Evolutionary conservation across 2,329 filamentous ascomycete species (phyloP).

Genomic region (Microcera coccophila): DNA sequence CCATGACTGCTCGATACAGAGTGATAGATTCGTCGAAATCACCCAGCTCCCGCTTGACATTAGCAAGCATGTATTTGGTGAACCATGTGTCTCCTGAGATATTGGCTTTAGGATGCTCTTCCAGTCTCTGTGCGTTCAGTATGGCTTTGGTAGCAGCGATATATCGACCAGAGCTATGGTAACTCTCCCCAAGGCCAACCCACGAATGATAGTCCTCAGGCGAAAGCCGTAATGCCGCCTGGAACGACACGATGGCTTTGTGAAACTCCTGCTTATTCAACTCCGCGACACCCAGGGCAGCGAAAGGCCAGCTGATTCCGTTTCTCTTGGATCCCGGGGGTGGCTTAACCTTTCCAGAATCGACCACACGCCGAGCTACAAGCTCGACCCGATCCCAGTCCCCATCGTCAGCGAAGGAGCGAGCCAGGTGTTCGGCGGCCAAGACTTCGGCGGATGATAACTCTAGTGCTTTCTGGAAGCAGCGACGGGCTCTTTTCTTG

Average conservation of each 20-base stretch:
- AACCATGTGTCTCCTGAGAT: constrained; percentile 77
- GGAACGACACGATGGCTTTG: constrained; percentile 86
- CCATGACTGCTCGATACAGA: constrained; percentile 71
- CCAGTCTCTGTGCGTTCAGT: constrained; percentile 74
- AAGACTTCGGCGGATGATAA: constrained; percentile 80
- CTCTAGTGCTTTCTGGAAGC: constrained; percentile 95
- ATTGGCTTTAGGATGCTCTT: constrained; percentile 52
- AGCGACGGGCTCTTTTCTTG: constrained; percentile 79
- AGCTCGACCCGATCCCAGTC: constrained; percentile 98
- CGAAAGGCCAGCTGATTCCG: constrained; percentile 93
- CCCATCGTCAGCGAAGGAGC: constrained; percentile 79
- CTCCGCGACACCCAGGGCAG: constrained; percentile 88
- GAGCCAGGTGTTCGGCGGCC: constrained; percentile 82
- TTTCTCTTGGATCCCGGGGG: constrained; percentile 90
- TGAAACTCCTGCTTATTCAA: constrained; percentile 90
- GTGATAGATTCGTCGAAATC: constrained; percentile 78
- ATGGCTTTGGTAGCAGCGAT: constrained; percentile 94
- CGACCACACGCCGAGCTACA: constrained; percentile 82
- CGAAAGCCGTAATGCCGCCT: constrained; percentile 77
- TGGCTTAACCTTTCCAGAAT: constrained; percentile 89
- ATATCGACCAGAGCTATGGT: constrained; percentile 88
- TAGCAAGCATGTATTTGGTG: constrained; percentile 92
- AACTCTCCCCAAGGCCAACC: constrained; percentile 95
- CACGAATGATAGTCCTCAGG: constrained; percentile 92
- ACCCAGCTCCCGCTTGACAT: constrained; percentile 89